These are phyloP conservation scores for Mytilinidion resinicola DNA, from an alignment of 495 filamentous ascomycete genomes.

Conservation along the genomic window DNA sequence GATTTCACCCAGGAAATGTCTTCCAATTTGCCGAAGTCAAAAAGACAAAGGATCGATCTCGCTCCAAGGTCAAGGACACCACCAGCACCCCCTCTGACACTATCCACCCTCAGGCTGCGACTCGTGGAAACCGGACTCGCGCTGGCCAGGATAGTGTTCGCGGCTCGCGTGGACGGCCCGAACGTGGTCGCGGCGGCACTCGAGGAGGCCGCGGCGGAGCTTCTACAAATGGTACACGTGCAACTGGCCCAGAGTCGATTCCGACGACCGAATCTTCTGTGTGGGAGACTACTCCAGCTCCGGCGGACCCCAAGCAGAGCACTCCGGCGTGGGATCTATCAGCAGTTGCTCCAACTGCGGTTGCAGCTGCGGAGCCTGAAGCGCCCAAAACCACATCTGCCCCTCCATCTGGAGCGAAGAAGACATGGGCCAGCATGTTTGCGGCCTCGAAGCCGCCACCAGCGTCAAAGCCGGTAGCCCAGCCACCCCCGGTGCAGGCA, in stretches of 20 bases:
- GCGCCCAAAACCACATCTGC: slow-evolving; percentile 40
- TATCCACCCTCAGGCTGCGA: slow-evolving; percentile 48
- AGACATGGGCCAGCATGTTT: slow-evolving; percentile 60
- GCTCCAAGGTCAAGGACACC: slow-evolving; percentile 75
- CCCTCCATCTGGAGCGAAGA: slow-evolving; percentile 46
- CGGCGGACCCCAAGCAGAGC: slow-evolving; percentile 21
- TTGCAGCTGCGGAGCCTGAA: slow-evolving; percentile 34
- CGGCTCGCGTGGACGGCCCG: slow-evolving; percentile 65
- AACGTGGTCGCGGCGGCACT: slow-evolving; percentile 65
- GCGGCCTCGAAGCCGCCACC: slow-evolving; percentile 42
- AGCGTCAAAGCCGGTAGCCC: slow-evolving; percentile 31
- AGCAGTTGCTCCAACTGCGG: slow-evolving; percentile 23
- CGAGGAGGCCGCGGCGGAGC: slow-evolving; percentile 62
- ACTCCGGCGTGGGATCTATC: slow-evolving; percentile 29
- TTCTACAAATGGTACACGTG: slow-evolving; percentile 44
- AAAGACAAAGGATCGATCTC: slow-evolving; percentile 78
- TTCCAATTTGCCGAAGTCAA: slow-evolving; percentile 94
- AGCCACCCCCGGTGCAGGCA: slow-evolving; percentile 9
- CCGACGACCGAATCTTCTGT: slow-evolving; percentile 33
- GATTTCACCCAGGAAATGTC: slow-evolving; percentile 59
- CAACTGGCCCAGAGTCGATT: slow-evolving; percentile 26
- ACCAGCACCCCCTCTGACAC: slow-evolving; percentile 44
- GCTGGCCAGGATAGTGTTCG: slow-evolving; percentile 44
- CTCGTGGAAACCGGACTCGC: slow-evolving; percentile 61
- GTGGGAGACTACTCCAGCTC: slow-evolving; percentile 27